A percentile compares a stretch with the other conserved stretches of the same genome.
phyloP scores from a whole-genome alignment of 805 yeast genomes.

The Candida insectalens region DNA sequence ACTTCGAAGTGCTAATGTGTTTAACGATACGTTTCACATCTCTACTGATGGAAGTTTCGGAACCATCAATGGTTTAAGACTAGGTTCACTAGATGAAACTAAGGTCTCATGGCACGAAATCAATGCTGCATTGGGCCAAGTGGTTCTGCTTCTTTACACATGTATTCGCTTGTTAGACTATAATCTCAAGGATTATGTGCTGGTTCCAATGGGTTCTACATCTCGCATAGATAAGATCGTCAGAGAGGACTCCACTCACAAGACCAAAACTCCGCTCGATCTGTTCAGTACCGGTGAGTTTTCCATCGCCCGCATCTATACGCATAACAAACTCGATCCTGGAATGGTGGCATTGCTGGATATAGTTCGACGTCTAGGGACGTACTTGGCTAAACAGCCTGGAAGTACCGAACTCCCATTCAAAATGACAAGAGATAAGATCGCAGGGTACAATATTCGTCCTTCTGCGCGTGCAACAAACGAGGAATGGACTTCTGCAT shows the following conservation, averaged over 20 bases:
- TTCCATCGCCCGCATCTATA: conserved; percentile 59
- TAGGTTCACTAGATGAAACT: conserved; percentile 56
- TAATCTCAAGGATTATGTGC: conserved; percentile 45
- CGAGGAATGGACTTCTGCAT: conserved; percentile 84
- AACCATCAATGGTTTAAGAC: conserved; percentile 72
- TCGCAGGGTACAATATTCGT: conserved; percentile 71
- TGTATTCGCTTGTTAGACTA: conserved; percentile 48
- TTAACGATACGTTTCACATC: conserved; percentile 73
- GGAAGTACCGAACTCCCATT: conserved; percentile 62
- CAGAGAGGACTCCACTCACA: conserved; percentile 26
- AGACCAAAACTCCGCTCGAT: conserved; percentile 36
- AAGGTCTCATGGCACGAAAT: conserved; percentile 84
- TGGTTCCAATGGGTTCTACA: conserved; percentile 78
- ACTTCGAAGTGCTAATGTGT: conserved; percentile 70
- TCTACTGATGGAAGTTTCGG: conserved; percentile 81
- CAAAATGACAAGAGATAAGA: conserved; percentile 54
- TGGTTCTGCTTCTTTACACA: conserved; percentile 60
- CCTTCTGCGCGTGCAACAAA: conserved; percentile 54
- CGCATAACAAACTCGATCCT: conserved; percentile 67
- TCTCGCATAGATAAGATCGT: conserved; percentile 61
- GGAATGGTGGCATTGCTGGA: conserved; percentile 75
- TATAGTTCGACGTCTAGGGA: conserved; percentile 43
- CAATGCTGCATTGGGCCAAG: conserved; percentile 85
- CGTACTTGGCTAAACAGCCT: conserved; percentile 35
- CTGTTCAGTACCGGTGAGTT: conserved; percentile 64